Evolutionary conservation across 2,329 filamentous ascomycete species (phyloP).

Genomic region (Alternaria hordeiaustralica): DNA sequence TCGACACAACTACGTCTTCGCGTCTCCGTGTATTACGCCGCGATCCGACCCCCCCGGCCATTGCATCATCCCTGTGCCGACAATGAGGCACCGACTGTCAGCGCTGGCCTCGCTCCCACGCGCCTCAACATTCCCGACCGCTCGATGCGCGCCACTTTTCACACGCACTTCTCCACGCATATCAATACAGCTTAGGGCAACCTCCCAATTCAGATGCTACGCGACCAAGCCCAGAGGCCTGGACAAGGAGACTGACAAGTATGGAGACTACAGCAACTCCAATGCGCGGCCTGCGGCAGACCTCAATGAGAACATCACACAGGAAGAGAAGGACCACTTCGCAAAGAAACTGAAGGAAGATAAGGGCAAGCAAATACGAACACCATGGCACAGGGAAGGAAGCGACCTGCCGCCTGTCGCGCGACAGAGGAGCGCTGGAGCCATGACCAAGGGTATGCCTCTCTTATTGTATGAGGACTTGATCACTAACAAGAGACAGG

Average conservation of each 20-base stretch:
- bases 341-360: conserved; percentile 52
- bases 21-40: background rate
- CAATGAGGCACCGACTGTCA: conserved; percentile 43
- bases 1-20: conserved; percentile 1
- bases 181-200: background rate
- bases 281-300: conserved; percentile 48
- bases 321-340: conserved; percentile 56
- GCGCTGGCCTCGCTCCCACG: conserved; percentile 29
- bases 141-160: conserved; percentile 14
- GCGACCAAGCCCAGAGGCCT: background rate
- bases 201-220: conserved; percentile 4
- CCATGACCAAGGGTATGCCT: conserved; percentile 68
- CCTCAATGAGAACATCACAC: conserved; percentile 53
- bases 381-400: conserved; percentile 71
- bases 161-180: conserved; percentile 1
- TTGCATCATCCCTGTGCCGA: background rate
- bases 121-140: conserved; percentile 16
- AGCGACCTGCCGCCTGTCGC: conserved; percentile 65
- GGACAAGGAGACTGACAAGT: conserved; percentile 19
- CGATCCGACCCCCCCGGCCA: background rate
- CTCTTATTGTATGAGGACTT: background rate
- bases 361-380: conserved; percentile 64
- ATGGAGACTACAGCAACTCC: conserved; percentile 36
- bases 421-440: conserved; percentile 58
- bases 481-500: conserved; percentile 54